These are phyloP conservation scores for Artemisia tridentata DNA, from an alignment of 129 eudicot species.

Conservation along the genomic window DNA sequence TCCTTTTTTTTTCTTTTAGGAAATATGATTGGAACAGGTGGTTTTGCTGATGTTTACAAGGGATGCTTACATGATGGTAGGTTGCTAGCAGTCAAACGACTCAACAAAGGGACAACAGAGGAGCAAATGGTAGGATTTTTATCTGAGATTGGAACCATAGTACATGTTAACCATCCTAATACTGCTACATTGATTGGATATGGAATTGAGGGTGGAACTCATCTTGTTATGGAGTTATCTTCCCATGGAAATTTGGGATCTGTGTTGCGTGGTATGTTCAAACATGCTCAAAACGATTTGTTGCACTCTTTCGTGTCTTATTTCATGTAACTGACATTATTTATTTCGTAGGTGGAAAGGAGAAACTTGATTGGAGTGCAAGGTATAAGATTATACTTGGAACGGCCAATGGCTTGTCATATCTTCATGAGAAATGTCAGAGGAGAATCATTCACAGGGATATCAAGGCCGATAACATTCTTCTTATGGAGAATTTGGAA, in stretches of 20 bases:
- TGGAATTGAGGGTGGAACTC: slow-evolving; percentile 76
- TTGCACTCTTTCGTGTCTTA: background rate
- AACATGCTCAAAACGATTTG: slow-evolving; percentile 6
- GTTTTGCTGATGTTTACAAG: slow-evolving; percentile 79
- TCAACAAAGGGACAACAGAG: slow-evolving; percentile 55
- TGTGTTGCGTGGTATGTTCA: slow-evolving; percentile 52
- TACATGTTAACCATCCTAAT: slow-evolving; percentile 75
- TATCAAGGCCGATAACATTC: slow-evolving; percentile 78
- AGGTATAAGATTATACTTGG: slow-evolving; percentile 70
- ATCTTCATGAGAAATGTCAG: slow-evolving; percentile 80
- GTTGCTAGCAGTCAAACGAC: slow-evolving; percentile 62
- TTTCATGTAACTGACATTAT: background rate
- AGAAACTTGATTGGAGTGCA: slow-evolving; percentile 59
- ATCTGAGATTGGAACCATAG: slow-evolving; percentile 72
- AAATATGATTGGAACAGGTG: slow-evolving; percentile 68
- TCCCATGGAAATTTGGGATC: slow-evolving; percentile 74
- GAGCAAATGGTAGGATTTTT: slow-evolving; percentile 52
- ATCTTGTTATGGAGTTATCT: slow-evolving; percentile 70
- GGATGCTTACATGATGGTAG: slow-evolving; percentile 57
- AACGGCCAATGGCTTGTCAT: slow-evolving; percentile 67
- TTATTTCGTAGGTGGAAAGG: slow-evolving; percentile 43
- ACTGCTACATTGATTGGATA: slow-evolving; percentile 75
- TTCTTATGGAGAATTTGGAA: slow-evolving; percentile 70
- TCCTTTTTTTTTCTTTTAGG: slow-evolving; percentile 34
- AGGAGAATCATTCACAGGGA: slow-evolving; percentile 85